A percentile compares a stretch with the other conserved stretches of the same genome.
These are phyloP conservation scores for Aureobasidium sp. DNA, from an alignment of 2,329 filamentous ascomycete genomes.

Conservation along the genomic window DNA sequence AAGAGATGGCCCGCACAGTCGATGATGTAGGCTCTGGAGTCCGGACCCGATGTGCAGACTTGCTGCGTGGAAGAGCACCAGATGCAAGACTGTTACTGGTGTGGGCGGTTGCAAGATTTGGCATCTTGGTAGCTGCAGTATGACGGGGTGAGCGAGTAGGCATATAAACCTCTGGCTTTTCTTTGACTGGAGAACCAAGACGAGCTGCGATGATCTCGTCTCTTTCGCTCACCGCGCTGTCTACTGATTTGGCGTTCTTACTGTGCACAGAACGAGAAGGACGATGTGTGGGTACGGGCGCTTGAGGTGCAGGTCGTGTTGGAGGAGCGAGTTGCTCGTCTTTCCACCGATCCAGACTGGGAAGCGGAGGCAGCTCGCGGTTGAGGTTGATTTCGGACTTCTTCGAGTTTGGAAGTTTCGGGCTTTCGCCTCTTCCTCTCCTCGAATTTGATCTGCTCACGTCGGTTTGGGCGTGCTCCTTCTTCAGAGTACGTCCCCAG, in stretches of 20 bases:
- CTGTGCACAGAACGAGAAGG: background rate
- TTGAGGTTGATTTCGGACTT: conserved; percentile 32
- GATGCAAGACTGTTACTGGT: conserved; percentile 1
- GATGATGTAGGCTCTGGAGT: background rate
- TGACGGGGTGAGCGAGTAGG: conserved; percentile 13
- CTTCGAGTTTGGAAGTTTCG: background rate
- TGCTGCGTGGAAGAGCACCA: conserved; percentile 9
- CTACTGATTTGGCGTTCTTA: background rate
- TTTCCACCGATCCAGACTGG: conserved; percentile 35
- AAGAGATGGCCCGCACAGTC: background rate
- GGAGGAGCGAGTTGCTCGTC: conserved; percentile 15
- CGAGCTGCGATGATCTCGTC: conserved; percentile 17
- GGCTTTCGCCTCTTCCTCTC: background rate
- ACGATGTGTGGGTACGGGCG: background rate
- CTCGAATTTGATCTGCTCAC: conserved; percentile 8
- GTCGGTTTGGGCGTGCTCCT: background rate
- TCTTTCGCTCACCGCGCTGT: conserved; percentile 8
- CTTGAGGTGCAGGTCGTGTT: background rate
- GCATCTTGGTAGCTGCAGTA: background rate
- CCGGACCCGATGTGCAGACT: background rate
- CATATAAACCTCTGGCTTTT: conserved; percentile 15
- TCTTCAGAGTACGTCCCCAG: conserved; percentile 1
- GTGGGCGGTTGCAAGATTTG: conserved; percentile 1
- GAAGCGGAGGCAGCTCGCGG: conserved; percentile 38
- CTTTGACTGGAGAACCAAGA: conserved; percentile 17